Evolutionary conservation across 2,329 filamentous ascomycete genomes (phyloP), one percentile per base, ranked within the genome.

Genomic region (Claviceps digitariae): DNA sequence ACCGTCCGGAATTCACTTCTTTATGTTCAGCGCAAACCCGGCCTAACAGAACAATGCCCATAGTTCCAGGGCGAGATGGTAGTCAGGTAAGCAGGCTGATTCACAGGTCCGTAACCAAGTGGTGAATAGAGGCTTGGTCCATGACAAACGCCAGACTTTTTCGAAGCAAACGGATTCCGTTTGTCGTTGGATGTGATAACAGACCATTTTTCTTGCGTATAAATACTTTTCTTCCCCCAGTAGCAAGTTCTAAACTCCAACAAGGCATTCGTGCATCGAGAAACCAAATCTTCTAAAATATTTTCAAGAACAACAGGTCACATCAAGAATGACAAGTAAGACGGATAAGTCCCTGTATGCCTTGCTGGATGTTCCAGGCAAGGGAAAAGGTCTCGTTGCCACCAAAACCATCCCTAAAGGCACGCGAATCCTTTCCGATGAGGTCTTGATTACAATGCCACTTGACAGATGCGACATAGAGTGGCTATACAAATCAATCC

Each of bases 401-500:
- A 27, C 21, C 21, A 21, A 5, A 4, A 8, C 41, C 21, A 50
- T 50, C 15, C 23, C 34, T 1, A 25, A 25, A 17, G 48, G 48
- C 48, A 41, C 48, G n/a, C 48, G 48, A 4, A 41, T 50, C 13
- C 15, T 50, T 21, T 40, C 1, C 34, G 48, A 50, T 34, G 0
- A 50, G 48, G n/a, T 36, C 2, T 41, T 50, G 21, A 12, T 50
- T 41, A 25, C 21, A 17, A 23, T 25, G 25, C 5, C 43, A 25
- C 5, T 1, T 1, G 41, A 13, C 21, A 0, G 10, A 2, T 9
- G 25, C 7, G 1, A 7, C 4, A 8, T 8, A 7, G 8, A 3
- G 21, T 17, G 4, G 7, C 2, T 15, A 43, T 9, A 12, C 12
- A 17, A 15, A 20, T 3, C 23, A 13, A 20, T 50, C 6, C 21